These are phyloP conservation scores for Scytalidium sp. DNA, from an alignment of 2,329 filamentous ascomycete genomes.

Conservation along the genomic window DNA sequence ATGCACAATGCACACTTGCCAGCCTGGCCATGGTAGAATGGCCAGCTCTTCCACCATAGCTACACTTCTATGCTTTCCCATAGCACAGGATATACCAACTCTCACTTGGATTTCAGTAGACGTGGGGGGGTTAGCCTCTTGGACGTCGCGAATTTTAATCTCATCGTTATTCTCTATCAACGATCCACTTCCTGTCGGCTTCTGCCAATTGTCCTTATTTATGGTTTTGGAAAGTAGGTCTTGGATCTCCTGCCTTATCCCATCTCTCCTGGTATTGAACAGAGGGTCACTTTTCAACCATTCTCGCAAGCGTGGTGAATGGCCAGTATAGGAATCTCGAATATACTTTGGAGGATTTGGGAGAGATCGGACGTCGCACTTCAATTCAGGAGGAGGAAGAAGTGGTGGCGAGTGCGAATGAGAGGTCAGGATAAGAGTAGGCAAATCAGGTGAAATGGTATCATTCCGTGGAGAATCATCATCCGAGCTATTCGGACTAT, in stretches of 20 bases:
- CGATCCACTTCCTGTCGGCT: background rate
- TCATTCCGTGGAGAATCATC: background rate
- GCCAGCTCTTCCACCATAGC: slow-evolving; percentile 15
- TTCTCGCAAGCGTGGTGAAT: slow-evolving; percentile 12
- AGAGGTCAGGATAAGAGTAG: slow-evolving; percentile 11
- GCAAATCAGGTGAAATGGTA: background rate
- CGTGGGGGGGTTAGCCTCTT: background rate
- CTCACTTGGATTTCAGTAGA: slow-evolving; percentile 5
- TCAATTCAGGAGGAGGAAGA: slow-evolving; percentile 9
- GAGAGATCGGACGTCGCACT: slow-evolving; percentile 14
- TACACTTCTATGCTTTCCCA: slow-evolving; percentile 19
- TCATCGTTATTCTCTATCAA: background rate
- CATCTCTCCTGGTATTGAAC: slow-evolving; percentile 11
- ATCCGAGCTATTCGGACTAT: background rate
- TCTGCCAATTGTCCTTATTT: slow-evolving; percentile 2
- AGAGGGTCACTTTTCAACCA: slow-evolving; percentile 11
- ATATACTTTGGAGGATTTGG: slow-evolving; percentile 17
- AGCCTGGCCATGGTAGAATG: slow-evolving; percentile 14
- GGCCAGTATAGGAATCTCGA: slow-evolving; percentile 14
- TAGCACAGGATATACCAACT: slow-evolving; percentile 14
- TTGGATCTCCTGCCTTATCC: slow-evolving; percentile 9
- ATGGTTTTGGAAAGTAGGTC: slow-evolving; percentile 1
- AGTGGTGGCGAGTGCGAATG: slow-evolving; percentile 15
- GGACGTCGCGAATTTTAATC: too few species aligned
- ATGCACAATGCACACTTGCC: slow-evolving; percentile 14